phyloP scores from a whole-genome alignment of 768 basidiomycete genomes.

The Rhizopogon sp. region DNA sequence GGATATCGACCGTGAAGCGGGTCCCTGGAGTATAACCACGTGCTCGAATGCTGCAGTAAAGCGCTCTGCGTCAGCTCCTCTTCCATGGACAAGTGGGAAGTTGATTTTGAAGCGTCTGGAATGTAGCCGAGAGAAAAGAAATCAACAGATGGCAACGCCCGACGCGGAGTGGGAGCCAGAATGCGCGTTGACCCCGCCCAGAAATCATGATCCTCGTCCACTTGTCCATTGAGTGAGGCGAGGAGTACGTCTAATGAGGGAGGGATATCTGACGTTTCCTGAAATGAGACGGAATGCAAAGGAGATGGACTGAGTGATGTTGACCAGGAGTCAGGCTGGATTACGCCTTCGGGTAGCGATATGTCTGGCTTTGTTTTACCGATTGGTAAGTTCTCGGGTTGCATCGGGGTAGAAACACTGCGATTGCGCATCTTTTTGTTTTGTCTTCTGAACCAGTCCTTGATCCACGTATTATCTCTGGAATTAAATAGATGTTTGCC shows the following conservation, averaged over 20 bases:
- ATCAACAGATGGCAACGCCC: background rate
- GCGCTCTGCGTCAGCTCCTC: background rate
- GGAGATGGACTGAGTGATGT: background rate
- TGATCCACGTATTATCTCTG: conserved; percentile 26
- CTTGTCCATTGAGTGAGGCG: background rate
- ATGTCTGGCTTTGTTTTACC: background rate
- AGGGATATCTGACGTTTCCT: background rate
- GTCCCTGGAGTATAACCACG: conserved; percentile 22
- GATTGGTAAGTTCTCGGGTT: background rate
- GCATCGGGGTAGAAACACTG: too few relatives aligned
- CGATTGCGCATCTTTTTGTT: conserved; percentile 16
- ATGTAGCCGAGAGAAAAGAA: background rate
- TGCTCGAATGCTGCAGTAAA: background rate
- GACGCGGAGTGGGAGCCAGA: background rate
- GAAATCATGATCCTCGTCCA: background rate
- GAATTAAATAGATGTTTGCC: background rate
- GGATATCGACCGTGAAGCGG: conserved; percentile 27
- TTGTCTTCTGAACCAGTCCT: conserved; percentile 24
- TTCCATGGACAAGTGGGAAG: background rate
- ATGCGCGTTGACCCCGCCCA: background rate
- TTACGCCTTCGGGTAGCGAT: background rate
- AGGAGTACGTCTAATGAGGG: background rate
- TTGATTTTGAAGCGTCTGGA: background rate
- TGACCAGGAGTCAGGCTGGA: background rate
- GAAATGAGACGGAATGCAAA: background rate